Evolutionary conservation across 1,139 yeast genomes (phyloP).

Genomic region (Trichomonascaceae sp.): DNA sequence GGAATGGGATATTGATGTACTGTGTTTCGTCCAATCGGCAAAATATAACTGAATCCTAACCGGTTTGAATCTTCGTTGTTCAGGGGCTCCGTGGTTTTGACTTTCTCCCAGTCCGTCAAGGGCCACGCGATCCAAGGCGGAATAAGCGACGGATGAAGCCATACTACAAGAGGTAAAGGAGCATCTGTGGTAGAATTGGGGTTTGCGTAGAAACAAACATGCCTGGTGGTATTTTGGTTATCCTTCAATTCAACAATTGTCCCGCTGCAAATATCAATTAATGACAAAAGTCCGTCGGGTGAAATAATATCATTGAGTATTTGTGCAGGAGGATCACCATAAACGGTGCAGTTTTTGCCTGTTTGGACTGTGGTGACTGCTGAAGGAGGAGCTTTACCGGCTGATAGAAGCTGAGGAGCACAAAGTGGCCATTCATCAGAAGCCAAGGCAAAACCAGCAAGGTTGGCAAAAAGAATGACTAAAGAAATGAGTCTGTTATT

Average conservation of each 20-base stretch:
- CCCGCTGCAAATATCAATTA: neutral
- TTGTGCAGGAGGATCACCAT: neutral
- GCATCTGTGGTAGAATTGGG: neutral
- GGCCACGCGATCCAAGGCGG: neutral
- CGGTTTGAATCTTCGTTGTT: constrained; percentile 6
- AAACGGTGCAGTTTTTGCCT: neutral
- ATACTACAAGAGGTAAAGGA: neutral
- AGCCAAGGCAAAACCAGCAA: neutral
- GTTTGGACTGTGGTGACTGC: neutral
- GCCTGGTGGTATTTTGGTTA: neutral
- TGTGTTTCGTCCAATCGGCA: constrained; percentile 8
- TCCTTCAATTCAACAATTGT: neutral
- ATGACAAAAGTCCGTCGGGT: neutral
- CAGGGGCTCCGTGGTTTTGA: constrained; percentile 1
- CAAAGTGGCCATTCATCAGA: neutral
- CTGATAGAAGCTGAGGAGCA: neutral
- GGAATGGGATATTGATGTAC: constrained; percentile 5
- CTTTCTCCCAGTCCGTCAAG: constrained; percentile 2
- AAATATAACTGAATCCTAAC: constrained; percentile 5
- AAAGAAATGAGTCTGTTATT: neutral
- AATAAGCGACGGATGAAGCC: neutral
- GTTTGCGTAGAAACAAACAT: neutral
- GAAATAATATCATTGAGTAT: neutral
- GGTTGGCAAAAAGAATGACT: neutral
- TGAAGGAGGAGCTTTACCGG: neutral